Conservation (phyloP, 176 grass and related monocot species). For the Cenchrus purpureus region DNA sequence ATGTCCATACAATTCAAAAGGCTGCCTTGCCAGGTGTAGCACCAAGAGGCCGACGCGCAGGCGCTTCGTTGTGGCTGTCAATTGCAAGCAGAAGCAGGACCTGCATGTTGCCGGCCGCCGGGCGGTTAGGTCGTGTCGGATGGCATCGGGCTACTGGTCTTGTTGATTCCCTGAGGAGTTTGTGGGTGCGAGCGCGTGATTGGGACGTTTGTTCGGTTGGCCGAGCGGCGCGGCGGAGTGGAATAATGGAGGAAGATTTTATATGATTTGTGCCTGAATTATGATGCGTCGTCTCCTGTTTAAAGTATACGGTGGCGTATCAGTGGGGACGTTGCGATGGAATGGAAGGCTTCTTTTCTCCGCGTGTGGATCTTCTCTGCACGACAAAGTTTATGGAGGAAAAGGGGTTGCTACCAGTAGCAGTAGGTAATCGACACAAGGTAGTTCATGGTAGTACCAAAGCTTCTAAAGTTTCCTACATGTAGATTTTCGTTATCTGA, state of each 20-base stretch:
- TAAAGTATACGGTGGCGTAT: no score
- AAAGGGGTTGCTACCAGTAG: no score
- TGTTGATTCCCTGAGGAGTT: neutral
- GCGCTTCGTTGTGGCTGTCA: neutral
- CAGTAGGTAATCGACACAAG: no score
- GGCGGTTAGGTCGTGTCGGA: neutral
- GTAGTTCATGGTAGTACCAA: no score
- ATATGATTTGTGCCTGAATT: neutral
- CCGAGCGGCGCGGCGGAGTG: neutral
- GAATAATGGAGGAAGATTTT: neutral
- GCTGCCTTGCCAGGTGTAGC: neutral
- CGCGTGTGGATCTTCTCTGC: slow-evolving; percentile 33
- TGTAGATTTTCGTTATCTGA: no score
- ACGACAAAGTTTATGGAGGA: no score
- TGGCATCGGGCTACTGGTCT: neutral
- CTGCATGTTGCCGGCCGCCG: neutral
- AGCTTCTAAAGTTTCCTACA: no score
- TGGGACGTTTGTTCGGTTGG: neutral
- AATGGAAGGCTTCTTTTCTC: slow-evolving; percentile 17
- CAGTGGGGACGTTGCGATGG: neutral
- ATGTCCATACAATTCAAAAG: slow-evolving; percentile 7
- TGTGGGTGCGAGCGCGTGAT: neutral
- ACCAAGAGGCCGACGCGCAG: neutral
- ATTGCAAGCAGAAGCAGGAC: neutral
- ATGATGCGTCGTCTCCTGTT: neutral